Conservation (phyloP, 768 basidiomycete genomes). For the Russula griseocarnosa region DNA sequence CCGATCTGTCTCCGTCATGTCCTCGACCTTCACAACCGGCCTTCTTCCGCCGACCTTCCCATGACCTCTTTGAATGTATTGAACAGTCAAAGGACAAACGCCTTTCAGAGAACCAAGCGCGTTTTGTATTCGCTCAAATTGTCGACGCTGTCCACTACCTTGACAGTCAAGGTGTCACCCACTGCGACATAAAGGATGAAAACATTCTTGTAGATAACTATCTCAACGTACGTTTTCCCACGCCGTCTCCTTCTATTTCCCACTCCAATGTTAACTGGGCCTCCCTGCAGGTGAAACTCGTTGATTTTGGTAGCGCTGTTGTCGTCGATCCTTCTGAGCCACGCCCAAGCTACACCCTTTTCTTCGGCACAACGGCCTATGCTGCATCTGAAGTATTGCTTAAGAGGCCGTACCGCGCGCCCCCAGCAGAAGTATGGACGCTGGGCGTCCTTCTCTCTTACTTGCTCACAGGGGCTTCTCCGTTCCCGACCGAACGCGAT, state of each 20-base stretch:
- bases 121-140: conserved; percentile 82
- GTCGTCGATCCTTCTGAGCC: conserved; percentile 60
- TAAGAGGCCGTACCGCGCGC: conserved; percentile 84
- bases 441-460: conserved; percentile 93
- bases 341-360: conserved; percentile 66
- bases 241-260: background rate
- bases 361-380: conserved; percentile 94
- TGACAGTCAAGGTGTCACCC: conserved; percentile 77
- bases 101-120: conserved; percentile 72
- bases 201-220: conserved; percentile 79
- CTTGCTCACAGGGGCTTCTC: conserved; percentile 86
- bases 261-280: conserved; percentile 22
- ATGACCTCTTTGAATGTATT: conserved; percentile 94
- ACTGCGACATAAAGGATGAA: conserved; percentile 97
- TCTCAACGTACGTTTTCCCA: conserved; percentile 50
- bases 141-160: conserved; percentile 82
- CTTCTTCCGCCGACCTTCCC: conserved; percentile 69
- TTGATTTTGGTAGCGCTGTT: conserved; percentile 92
- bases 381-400: conserved; percentile 91
- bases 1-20: conserved; percentile 15
- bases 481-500: conserved; percentile 84
- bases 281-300: conserved; percentile 72
- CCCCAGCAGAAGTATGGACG: conserved; percentile 95
- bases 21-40: conserved; percentile 29
- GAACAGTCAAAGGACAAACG: conserved; percentile 80